These are phyloP conservation scores for Aspergillus eucalypticola DNA, from an alignment of 2,329 filamentous ascomycete genomes.

Conservation along the genomic window DNA sequence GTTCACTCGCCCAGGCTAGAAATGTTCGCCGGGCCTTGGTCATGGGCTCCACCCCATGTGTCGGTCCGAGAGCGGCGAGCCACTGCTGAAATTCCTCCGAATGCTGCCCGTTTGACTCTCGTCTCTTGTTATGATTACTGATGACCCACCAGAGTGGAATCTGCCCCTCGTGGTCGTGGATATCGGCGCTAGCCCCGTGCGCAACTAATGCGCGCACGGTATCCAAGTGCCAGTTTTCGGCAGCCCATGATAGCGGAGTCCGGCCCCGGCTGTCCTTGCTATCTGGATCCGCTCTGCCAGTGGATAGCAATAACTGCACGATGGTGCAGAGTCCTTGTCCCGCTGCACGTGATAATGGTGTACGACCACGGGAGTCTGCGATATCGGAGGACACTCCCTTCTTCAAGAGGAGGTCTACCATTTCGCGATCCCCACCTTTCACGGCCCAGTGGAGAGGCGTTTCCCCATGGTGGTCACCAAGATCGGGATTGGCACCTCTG, in stretches of 20 bases:
- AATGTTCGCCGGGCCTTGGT: slow-evolving; percentile 19
- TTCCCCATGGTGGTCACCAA: slow-evolving; percentile 15
- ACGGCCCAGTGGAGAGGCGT: slow-evolving; percentile 18
- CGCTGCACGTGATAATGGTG: slow-evolving; percentile 15
- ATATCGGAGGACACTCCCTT: slow-evolving; percentile 9
- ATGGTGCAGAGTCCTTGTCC: slow-evolving; percentile 6
- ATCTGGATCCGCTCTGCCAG: slow-evolving; percentile 8
- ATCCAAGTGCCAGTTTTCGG: slow-evolving; percentile 12
- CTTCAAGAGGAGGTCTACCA: slow-evolving; percentile 12
- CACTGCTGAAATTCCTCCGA: slow-evolving; percentile 10
- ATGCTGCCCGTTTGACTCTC: not conserved
- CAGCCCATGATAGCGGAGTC: slow-evolving; percentile 16
- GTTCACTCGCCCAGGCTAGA: slow-evolving; percentile 20
- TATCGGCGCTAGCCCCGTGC: slow-evolving; percentile 13
- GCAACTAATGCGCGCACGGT: slow-evolving; percentile 6
- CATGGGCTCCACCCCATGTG: slow-evolving; percentile 13
- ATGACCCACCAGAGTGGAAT: slow-evolving; percentile 19
- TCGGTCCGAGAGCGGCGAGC: slow-evolving; percentile 10
- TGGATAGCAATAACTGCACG: slow-evolving; percentile 5
- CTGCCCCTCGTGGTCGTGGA: slow-evolving; percentile 17
- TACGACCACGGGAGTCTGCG: slow-evolving; percentile 10
- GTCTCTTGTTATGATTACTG: slow-evolving; percentile 4
- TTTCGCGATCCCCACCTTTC: slow-evolving; percentile 10
- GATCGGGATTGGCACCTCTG: slow-evolving; percentile 13
- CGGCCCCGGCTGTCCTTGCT: slow-evolving; percentile 12